A percentile compares a stretch with the other conserved stretches of the same genome.
These are phyloP conservation scores for Penicillium odoratum DNA, from an alignment of 495 filamentous ascomycete species.

Conservation along the genomic window DNA sequence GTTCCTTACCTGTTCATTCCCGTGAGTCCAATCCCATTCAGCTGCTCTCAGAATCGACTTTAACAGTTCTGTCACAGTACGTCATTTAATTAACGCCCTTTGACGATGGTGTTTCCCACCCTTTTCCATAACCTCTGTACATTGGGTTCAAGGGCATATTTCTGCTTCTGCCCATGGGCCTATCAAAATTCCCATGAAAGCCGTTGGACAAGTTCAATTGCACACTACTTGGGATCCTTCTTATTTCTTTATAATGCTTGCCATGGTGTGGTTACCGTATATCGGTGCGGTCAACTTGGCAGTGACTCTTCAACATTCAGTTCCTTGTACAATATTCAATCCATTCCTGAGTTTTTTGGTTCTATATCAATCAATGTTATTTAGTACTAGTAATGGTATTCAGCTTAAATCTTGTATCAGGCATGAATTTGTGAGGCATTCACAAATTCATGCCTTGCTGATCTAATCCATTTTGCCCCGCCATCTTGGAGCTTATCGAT, in stretches of 20 bases:
- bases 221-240: slow-evolving; percentile 21
- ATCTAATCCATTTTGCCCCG: slow-evolving; percentile 12
- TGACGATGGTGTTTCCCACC: neutral
- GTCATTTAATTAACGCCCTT: slow-evolving; percentile 29
- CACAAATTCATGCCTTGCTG: neutral
- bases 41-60: neutral
- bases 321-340: slow-evolving; percentile 33
- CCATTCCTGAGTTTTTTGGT: slow-evolving; percentile 10
- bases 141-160: slow-evolving; percentile 18
- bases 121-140: slow-evolving; percentile 16
- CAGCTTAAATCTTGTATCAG: neutral
- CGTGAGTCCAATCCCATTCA: slow-evolving; percentile 55
- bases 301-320: slow-evolving; percentile 13
- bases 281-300: neutral
- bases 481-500: slow-evolving; percentile 19
- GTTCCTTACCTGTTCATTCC: slow-evolving; percentile 97
- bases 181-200: slow-evolving; percentile 13
- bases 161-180: slow-evolving; percentile 11
- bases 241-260: slow-evolving; percentile 25
- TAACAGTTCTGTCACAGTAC: slow-evolving; percentile 24
- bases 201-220: slow-evolving; percentile 4
- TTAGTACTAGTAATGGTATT: neutral
- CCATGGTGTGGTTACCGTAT: slow-evolving; percentile 1
- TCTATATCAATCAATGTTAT: neutral
- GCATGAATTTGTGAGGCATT: too few relatives aligned